These are phyloP conservation scores for Fusarium heterosporum DNA, from an alignment of 2,329 filamentous ascomycete species.

Conservation along the genomic window DNA sequence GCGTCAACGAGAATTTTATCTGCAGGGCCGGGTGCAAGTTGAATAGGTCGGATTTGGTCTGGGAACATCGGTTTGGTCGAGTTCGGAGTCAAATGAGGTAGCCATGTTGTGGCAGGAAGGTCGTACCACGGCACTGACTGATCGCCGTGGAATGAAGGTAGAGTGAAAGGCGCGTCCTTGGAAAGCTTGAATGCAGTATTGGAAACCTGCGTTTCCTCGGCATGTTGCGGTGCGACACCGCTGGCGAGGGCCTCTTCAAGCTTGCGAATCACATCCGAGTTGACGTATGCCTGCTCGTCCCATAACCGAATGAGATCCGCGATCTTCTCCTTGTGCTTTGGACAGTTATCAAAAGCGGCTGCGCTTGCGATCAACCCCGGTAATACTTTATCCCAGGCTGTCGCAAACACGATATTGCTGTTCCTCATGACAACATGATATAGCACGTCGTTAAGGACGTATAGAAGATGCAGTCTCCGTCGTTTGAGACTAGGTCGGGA, in stretches of 20 bases:
- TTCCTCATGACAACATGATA: constrained; percentile 72
- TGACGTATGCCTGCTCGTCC: constrained; percentile 74
- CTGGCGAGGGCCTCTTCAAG: constrained; percentile 69
- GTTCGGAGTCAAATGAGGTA: constrained; percentile 82
- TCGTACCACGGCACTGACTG: constrained; percentile 80
- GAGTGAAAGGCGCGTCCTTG: constrained; percentile 72
- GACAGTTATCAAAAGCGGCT: constrained; percentile 67
- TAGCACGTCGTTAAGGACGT: constrained; percentile 82
- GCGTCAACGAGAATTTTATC: constrained; percentile 73
- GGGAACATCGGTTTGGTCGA: constrained; percentile 80
- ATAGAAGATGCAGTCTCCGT: constrained; percentile 79
- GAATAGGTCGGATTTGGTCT: constrained; percentile 76
- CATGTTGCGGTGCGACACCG: constrained; percentile 45
- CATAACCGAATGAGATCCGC: constrained; percentile 75
- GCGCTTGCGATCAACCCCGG: constrained; percentile 71
- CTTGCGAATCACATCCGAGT: constrained; percentile 63
- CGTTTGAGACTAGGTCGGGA: constrained; percentile 69
- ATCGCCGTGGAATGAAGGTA: constrained; percentile 84
- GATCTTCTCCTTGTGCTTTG: constrained; percentile 75
- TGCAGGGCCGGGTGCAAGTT: constrained; percentile 75
- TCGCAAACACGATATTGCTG: constrained; percentile 64
- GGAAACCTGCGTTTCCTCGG: constrained; percentile 35
- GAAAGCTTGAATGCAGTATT: constrained; percentile 54
- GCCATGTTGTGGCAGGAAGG: constrained; percentile 82
- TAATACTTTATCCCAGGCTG: constrained; percentile 68